Conservation (phyloP, 345 rosid species). For the Aurinia saxatilis region DNA sequence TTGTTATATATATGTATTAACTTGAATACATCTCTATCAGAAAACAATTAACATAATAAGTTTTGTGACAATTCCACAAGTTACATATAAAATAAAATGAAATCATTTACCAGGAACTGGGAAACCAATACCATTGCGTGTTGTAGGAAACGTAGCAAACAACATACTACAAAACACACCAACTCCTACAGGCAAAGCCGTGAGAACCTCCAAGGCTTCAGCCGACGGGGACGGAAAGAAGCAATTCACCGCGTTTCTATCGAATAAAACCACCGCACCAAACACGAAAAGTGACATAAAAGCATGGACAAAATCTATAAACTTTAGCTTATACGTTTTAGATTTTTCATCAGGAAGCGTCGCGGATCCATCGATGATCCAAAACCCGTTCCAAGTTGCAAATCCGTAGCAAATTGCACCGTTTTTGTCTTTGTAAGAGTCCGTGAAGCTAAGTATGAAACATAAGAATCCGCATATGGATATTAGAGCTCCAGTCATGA, state of each 20-base stretch:
- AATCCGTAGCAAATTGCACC: constrained; percentile 71
- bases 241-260: constrained; percentile 61
- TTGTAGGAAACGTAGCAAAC: constrained; percentile 74
- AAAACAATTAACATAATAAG: background rate
- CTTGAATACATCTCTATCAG: constrained; percentile 1
- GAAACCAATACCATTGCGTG: constrained; percentile 89
- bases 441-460: constrained; percentile 68
- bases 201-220: constrained; percentile 59
- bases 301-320: constrained; percentile 74
- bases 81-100: background rate
- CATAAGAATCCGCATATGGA: constrained; percentile 64
- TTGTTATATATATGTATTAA: background rate
- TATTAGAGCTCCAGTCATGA: constrained; percentile 51
- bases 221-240: constrained; percentile 72
- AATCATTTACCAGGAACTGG: constrained; percentile 40
- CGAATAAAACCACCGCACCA: constrained; percentile 65
- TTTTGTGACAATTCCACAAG: background rate
- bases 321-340: constrained; percentile 40
- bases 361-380: constrained; percentile 79
- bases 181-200: constrained; percentile 71
- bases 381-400: constrained; percentile 57
- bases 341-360: constrained; percentile 49
- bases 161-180: constrained; percentile 74
- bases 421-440: constrained; percentile 63
- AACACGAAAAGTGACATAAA: constrained; percentile 75